These are phyloP conservation scores for Sugiyamaella neomexicana DNA, from an alignment of 1,139 yeast species.

Conservation along the genomic window DNA sequence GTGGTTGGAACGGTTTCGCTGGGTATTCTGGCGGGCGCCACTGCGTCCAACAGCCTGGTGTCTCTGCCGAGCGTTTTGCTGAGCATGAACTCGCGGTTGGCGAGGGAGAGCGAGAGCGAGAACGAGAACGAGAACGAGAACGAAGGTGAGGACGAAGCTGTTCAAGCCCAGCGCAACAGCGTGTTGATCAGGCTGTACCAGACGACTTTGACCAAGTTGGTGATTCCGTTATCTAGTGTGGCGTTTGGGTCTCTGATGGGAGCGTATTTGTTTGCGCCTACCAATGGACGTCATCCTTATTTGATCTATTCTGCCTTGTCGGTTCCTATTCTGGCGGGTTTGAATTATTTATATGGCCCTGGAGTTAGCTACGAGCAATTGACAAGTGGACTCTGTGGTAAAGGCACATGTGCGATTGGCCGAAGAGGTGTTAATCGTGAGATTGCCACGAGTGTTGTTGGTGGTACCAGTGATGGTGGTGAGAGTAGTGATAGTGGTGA, in stretches of 20 bases:
- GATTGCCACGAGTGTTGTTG: too few relatives aligned
- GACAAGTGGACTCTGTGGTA: neutral
- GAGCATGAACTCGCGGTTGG: neutral
- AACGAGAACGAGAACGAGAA: neutral
- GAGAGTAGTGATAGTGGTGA: too few relatives aligned
- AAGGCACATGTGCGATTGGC: neutral
- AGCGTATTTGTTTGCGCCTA: conserved; percentile 29
- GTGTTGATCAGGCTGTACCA: neutral
- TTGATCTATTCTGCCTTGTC: conserved; percentile 32
- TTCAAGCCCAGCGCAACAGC: neutral
- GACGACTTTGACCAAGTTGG: conserved; percentile 13
- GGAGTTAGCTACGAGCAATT: neutral
- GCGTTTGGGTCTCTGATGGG: conserved; percentile 28
- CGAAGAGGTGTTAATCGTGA: too few relatives aligned
- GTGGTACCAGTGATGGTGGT: too few relatives aligned
- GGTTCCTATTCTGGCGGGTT: conserved; percentile 26
- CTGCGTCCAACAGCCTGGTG: conserved; percentile 30
- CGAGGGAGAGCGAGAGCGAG: too few relatives aligned
- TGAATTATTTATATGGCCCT: conserved; percentile 16
- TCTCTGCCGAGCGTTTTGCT: conserved; percentile 26
- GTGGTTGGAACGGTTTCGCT: conserved; percentile 36
- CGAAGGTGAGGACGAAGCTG: neutral
- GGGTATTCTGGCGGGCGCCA: conserved; percentile 35
- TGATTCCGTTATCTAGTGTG: conserved; percentile 26
- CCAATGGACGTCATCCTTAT: conserved; percentile 35